Base-by-base conservation (phyloP, 2,329 filamentous ascomycete genomes). In the Fusarium pseudograminearum region DNA sequence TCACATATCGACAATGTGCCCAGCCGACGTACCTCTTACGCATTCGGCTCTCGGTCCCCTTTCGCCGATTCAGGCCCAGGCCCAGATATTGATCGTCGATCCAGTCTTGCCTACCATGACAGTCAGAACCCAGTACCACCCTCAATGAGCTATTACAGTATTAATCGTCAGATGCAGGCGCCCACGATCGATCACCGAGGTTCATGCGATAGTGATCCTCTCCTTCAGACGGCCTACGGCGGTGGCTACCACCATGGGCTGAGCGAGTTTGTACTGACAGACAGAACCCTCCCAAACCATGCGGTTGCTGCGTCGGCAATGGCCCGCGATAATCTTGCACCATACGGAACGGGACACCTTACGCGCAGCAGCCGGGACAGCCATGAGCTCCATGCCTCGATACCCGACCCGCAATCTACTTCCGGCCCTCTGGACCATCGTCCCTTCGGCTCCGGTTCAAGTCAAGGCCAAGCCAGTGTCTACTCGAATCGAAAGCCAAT, bases 101-200 rank as follows among this genome's bases (percentile, higher is more conserved):
- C 57, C 46, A 71, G 67, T 57, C 55, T 70, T 45, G 61, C 67
- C 41, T 60, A 71, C 45, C 46, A 65, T 71, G 59, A 73, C 55
- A 74, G 72, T 74, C 65, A 74, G 72, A 65, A 62, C 69, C 65
- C 69, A 65, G 48, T 38, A 51, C 38, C 40, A 59, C 59, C 65
- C 57, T 57, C 48, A 45, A 63, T 65, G 45, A 70, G 51, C 50
- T 59, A 65, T 34, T 31, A 50, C 46, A 57, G 40, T 73, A 60
- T 71, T 74, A 70, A 74, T 71, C 47, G 47, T 67, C 61, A 70
- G 34, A 56, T 53, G 36, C 70, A 74, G 72, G 72, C 61, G 51
- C 63, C 65, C 57, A 55, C 31, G 55, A 68, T 22, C 61, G 59
- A 51, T 63, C 69, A 46, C 67, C 65, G 47, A 68, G 57, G 40